phyloP scores from a whole-genome alignment of 1,284 basidiomycete genomes.

The Ustilago sp. region DNA sequence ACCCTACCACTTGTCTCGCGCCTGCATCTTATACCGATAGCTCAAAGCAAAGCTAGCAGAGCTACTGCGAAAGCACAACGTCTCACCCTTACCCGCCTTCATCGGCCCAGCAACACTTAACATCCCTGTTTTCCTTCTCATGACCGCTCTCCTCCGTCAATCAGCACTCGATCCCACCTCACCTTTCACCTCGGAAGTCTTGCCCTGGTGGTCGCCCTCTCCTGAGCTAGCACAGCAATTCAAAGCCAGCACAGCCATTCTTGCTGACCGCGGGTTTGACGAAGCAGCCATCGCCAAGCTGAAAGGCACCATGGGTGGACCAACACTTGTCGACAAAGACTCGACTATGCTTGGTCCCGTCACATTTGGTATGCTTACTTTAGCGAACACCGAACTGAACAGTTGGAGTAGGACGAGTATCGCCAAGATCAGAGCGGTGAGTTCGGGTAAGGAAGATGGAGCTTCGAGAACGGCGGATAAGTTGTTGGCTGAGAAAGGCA shows the following conservation, averaged over 20 bases:
- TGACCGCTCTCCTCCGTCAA: conserved; percentile 60
- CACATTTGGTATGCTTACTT: conserved; percentile 58
- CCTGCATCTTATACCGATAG: conserved; percentile 5
- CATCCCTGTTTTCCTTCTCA: conserved; percentile 61
- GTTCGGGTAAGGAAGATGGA: conserved; percentile 26
- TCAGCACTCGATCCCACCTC: conserved; percentile 46
- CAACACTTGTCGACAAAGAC: conserved; percentile 61
- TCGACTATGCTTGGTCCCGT: conserved; percentile 62
- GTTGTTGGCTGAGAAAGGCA: conserved; percentile 4
- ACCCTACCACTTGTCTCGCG: not conserved
- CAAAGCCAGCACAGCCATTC: conserved; percentile 51
- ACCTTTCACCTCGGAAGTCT: conserved; percentile 50
- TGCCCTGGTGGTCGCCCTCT: conserved; percentile 66
- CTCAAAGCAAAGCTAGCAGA: conserved; percentile 52
- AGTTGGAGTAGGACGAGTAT: conserved; percentile 54
- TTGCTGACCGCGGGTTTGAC: conserved; percentile 62
- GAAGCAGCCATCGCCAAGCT: conserved; percentile 48
- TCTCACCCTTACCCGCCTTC: conserved; percentile 56
- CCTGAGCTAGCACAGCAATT: conserved; percentile 55
- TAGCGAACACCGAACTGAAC: conserved; percentile 62
- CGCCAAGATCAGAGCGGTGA: conserved; percentile 32
- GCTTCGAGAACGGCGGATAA: conserved; percentile 35
- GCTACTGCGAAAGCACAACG: conserved; percentile 54
- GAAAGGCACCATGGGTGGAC: conserved; percentile 58
- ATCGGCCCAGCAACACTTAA: conserved; percentile 57